phyloP scores from a whole-genome alignment of 164 flowering plant species.

The Buxus sempervirens region DNA sequence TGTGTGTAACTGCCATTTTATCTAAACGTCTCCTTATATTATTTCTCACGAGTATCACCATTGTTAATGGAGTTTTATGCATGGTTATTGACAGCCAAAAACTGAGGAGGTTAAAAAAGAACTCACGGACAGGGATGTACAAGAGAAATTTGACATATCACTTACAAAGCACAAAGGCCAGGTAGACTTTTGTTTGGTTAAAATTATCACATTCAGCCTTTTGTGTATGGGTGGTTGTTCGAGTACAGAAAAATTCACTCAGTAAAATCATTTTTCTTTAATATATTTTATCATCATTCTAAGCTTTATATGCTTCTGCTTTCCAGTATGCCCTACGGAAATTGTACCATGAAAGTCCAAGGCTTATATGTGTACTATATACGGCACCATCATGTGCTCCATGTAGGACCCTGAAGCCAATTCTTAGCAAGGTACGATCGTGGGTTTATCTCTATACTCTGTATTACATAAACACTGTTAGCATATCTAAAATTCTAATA shows the following conservation, averaged over 20 bases:
- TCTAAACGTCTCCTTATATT: too few species aligned
- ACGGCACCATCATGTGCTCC: slow-evolving; percentile 98
- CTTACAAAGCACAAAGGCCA: slow-evolving; percentile 93
- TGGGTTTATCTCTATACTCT: neutral
- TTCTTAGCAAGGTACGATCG: slow-evolving; percentile 75
- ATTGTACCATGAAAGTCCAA: slow-evolving; percentile 96
- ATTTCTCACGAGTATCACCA: too few species aligned
- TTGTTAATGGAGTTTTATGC: neutral
- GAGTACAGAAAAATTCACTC: too few species aligned
- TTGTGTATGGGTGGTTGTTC: neutral
- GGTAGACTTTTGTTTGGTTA: slow-evolving; percentile 34
- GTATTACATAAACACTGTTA: neutral
- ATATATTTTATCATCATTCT: neutral
- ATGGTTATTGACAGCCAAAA: slow-evolving; percentile 45
- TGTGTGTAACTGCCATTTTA: neutral
- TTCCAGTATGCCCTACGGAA: slow-evolving; percentile 91
- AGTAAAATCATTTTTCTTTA: too few species aligned
- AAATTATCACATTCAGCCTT: neutral
- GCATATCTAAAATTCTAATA: too few species aligned
- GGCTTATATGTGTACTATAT: slow-evolving; percentile 88
- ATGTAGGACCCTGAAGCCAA: slow-evolving; percentile 96
- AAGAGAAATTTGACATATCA: slow-evolving; percentile 76
- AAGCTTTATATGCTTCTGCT: slow-evolving; percentile 21
- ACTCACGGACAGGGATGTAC: slow-evolving; percentile 64
- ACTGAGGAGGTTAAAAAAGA: slow-evolving; percentile 87